Conservation (phyloP, 2,329 filamentous ascomycete genomes). For the Verticillium klebahnii region DNA sequence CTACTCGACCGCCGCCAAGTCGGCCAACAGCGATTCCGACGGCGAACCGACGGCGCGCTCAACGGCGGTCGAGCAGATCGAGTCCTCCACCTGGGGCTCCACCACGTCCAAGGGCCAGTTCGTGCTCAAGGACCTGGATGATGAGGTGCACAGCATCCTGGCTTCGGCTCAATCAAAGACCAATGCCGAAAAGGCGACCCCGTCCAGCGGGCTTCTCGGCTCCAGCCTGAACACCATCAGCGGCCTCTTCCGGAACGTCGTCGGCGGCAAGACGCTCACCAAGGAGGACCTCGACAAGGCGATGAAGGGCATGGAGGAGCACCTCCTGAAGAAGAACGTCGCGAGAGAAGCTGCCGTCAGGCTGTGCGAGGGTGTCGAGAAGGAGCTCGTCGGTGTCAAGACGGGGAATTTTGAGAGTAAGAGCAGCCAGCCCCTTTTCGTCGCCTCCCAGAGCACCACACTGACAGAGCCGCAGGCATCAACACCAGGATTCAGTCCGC, state of each 20-base stretch:
- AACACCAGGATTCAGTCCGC: conserved; percentile 78
- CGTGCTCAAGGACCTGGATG: conserved; percentile 85
- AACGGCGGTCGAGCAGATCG: conserved; percentile 66
- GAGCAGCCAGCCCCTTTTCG: conserved; percentile 11
- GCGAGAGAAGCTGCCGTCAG: conserved; percentile 90
- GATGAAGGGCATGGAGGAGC: conserved; percentile 93
- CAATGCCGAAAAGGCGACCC: conserved; percentile 37
- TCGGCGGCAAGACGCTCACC: conserved; percentile 89
- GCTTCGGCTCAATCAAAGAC: conserved; percentile 66
- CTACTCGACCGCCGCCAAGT: conserved; percentile 68
- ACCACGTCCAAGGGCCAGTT: conserved; percentile 87
- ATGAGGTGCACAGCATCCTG: conserved; percentile 88
- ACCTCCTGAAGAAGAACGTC: conserved; percentile 92
- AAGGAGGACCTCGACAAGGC: conserved; percentile 87
- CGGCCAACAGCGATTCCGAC: conserved; percentile 48
- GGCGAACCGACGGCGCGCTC: conserved; percentile 43
- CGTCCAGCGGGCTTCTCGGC: conserved; percentile 64
- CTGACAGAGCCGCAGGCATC: conserved; percentile 46
- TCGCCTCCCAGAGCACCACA: conserved; percentile 18
- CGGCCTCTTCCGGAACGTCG: conserved; percentile 87
- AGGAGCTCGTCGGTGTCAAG: conserved; percentile 84
- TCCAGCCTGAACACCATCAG: conserved; percentile 78
- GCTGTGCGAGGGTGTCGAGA: conserved; percentile 85
- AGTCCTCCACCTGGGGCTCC: conserved; percentile 78
- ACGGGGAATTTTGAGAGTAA: conserved; percentile 81